A percentile compares a stretch with the other conserved stretches of the same genome.
These are phyloP conservation scores for Suzukiozyma palmioleophila DNA, from an alignment of 1,139 yeast genomes.

Conservation along the genomic window DNA sequence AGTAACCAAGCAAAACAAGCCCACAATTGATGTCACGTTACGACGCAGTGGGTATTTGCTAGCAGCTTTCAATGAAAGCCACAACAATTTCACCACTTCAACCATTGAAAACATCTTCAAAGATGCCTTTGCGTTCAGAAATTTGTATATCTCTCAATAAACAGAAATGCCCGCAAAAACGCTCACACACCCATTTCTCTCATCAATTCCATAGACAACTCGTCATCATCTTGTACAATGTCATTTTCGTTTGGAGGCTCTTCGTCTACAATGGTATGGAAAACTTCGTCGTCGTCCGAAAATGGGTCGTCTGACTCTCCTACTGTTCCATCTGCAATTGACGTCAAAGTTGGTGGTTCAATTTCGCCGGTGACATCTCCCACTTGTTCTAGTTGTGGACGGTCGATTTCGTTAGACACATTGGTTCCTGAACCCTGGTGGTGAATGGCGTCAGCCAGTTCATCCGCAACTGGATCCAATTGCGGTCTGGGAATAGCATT, in stretches of 20 bases:
- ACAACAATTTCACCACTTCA: conserved; percentile 11
- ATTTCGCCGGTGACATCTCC: conserved; percentile 4
- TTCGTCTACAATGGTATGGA: conserved; percentile 5
- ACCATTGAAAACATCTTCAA: conserved; percentile 9
- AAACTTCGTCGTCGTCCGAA: conserved; percentile 16
- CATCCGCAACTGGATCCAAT: conserved; percentile 1
- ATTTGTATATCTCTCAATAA: conserved; percentile 27
- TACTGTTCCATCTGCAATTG: conserved; percentile 4
- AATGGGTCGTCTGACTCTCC: conserved; percentile 15
- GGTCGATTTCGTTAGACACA: conserved; percentile 5
- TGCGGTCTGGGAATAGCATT: conserved; percentile 16
- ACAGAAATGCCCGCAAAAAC: background rate
- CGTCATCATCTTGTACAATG: conserved; percentile 15
- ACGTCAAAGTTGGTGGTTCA: background rate
- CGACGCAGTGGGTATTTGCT: conserved; percentile 57
- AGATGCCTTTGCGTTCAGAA: conserved; percentile 36
- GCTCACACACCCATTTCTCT: conserved; percentile 28
- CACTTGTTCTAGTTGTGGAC: conserved; percentile 10
- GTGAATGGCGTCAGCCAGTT: background rate
- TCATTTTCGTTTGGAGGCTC: conserved; percentile 13
- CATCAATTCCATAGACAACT: conserved; percentile 31
- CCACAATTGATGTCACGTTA: conserved; percentile 37
- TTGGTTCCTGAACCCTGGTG: background rate
- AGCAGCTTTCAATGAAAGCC: conserved; percentile 40
- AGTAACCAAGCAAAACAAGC: conserved; percentile 17